A percentile compares a stretch with the other conserved stretches of the same genome.
phyloP scores from a whole-genome alignment of 371 early-diverging fungal species.

The Gilbertella persicaria region DNA sequence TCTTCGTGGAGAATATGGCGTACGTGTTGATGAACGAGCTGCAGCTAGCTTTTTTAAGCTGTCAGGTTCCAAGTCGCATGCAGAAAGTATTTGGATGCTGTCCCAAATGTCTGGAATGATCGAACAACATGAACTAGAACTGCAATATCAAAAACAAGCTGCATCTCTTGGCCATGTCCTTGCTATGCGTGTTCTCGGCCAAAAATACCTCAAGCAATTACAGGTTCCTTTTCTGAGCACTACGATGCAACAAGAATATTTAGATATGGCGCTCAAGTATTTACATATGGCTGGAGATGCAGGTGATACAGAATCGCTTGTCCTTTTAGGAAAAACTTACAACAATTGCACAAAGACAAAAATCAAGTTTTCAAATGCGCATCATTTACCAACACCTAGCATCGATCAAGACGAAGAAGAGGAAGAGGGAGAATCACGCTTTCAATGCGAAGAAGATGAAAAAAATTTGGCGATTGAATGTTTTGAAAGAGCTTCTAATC shows the following conservation, averaged over 20 bases:
- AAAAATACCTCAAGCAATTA: slow-evolving; percentile 15
- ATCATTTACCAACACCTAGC: slow-evolving; percentile 21
- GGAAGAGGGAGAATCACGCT: slow-evolving; percentile 19
- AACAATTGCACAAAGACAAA: slow-evolving; percentile 29
- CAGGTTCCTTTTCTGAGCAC: slow-evolving; percentile 10
- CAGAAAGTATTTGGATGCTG: slow-evolving; percentile 36
- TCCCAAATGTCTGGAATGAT: slow-evolving; percentile 38
- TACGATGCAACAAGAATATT: slow-evolving; percentile 23
- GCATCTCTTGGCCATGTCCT: slow-evolving; percentile 31
- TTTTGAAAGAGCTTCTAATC: slow-evolving; percentile 42
- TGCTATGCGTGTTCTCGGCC: slow-evolving; percentile 19
- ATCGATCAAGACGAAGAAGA: slow-evolving; percentile 15
- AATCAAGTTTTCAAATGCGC: slow-evolving; percentile 15
- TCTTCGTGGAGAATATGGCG: slow-evolving; percentile 19
- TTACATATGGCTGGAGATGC: slow-evolving; percentile 40
- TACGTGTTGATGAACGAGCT: slow-evolving; percentile 22
- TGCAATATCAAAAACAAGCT: slow-evolving; percentile 36
- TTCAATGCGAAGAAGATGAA: slow-evolving; percentile 33
- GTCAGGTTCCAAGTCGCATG: slow-evolving; percentile 34
- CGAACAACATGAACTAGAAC: slow-evolving; percentile 31
- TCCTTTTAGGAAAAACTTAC: slow-evolving; percentile 31
- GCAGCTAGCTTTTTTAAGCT: slow-evolving; percentile 38
- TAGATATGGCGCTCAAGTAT: slow-evolving; percentile 32
- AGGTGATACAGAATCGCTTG: slow-evolving; percentile 42
- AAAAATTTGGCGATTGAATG: slow-evolving; percentile 33